phyloP scores from a whole-genome alignment of 2,329 filamentous ascomycete genomes.

The Claviceps sp. region DNA sequence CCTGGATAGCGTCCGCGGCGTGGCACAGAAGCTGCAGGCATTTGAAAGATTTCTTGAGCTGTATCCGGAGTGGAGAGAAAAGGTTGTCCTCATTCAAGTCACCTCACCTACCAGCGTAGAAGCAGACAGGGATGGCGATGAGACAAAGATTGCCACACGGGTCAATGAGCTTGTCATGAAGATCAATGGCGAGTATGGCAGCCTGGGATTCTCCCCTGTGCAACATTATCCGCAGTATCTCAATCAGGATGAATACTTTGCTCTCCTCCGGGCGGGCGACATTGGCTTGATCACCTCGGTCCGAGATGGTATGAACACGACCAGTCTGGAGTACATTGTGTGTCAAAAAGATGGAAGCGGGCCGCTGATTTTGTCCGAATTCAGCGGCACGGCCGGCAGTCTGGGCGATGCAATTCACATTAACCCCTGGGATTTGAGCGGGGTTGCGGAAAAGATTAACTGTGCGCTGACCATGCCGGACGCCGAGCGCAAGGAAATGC shows the following conservation, averaged over 20 bases:
- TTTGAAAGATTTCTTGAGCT: conserved; percentile 85
- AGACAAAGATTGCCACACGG: conserved; percentile 72
- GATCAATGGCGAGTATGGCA: conserved; percentile 86
- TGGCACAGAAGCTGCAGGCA: conserved; percentile 89
- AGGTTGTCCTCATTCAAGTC: conserved; percentile 88
- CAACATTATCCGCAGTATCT: conserved; percentile 94
- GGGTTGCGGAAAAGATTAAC: conserved; percentile 74
- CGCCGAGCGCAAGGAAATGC: conserved; percentile 53
- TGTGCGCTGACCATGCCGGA: conserved; percentile 63
- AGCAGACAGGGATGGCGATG: conserved; percentile 61
- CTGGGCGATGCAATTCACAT: conserved; percentile 82
- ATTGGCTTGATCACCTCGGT: conserved; percentile 92
- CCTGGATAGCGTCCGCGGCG: conserved; percentile 83
- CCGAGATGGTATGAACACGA: conserved; percentile 95
- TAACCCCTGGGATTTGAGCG: conserved; percentile 85
- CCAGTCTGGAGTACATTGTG: conserved; percentile 85
- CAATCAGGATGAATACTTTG: conserved; percentile 82
- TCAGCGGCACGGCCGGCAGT: conserved; percentile 83
- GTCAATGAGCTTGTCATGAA: conserved; percentile 82
- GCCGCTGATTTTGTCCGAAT: conserved; percentile 87
- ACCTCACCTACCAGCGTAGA: conserved; percentile 76
- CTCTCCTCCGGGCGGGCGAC: conserved; percentile 77
- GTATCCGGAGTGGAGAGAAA: conserved; percentile 83
- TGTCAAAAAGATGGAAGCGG: conserved; percentile 80
- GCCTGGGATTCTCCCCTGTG: conserved; percentile 76